A percentile compares a stretch with the other conserved stretches of the same genome.
Evolutionary conservation across 2,329 filamentous ascomycete genomes (phyloP).

Genomic region (Calonectria henricotiae): DNA sequence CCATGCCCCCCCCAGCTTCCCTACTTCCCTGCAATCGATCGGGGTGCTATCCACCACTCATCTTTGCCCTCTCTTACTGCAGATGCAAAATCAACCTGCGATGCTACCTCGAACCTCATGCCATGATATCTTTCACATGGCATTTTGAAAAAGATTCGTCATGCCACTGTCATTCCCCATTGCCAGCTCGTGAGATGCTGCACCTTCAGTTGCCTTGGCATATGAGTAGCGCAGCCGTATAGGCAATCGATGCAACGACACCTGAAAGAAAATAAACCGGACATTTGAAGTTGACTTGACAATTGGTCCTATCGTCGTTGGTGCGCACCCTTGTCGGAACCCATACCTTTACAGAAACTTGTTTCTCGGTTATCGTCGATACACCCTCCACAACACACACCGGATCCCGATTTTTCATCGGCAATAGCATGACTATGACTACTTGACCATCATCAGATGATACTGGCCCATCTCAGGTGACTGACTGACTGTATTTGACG

Average conservation of each 20-base stretch:
- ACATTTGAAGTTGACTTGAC: background rate
- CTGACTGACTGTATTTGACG: background rate
- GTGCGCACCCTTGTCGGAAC: background rate
- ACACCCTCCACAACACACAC: conserved; percentile 16
- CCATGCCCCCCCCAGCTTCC: background rate
- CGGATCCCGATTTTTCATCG: background rate
- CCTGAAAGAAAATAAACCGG: conserved; percentile 18
- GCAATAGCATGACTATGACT: background rate
- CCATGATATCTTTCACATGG: conserved; percentile 25
- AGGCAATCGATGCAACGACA: background rate
- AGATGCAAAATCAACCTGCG: conserved; percentile 1
- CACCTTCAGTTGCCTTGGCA: background rate
- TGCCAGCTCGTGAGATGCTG: background rate
- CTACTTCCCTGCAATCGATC: conserved; percentile 15
- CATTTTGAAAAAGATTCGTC: background rate
- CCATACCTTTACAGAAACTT: conserved; percentile 8
- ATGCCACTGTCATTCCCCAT: conserved; percentile 16
- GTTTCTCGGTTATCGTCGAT: conserved; percentile 23
- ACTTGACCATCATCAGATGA: background rate
- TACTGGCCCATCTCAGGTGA: conserved; percentile 2
- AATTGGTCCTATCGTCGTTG: background rate
- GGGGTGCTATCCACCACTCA: background rate
- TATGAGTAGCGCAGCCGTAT: background rate
- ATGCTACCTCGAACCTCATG: conserved; percentile 13
- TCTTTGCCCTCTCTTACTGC: background rate